Percentiles rank a stretch among this genome's conserved stretches.
Conservation (phyloP, 148 eudicot species). For the Euryodendron excelsum region DNA sequence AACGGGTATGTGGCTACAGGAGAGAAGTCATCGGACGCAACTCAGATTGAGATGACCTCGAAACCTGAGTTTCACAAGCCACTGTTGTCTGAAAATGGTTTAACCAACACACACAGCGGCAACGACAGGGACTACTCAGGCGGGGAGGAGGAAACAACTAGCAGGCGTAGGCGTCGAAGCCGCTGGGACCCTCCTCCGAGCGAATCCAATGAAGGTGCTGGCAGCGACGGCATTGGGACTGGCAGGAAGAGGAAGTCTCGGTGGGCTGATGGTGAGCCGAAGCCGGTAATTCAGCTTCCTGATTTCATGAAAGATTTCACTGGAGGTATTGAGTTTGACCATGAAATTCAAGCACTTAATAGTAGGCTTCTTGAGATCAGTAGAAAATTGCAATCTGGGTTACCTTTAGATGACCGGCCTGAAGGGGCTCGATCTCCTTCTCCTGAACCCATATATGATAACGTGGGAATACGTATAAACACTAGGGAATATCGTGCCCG, state of each 20-base stretch:
- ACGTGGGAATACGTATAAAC: conserved; percentile 76
- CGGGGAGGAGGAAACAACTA: conserved; percentile 81
- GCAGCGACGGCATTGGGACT: conserved; percentile 30
- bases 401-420: conserved; percentile 73
- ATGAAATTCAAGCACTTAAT: conserved; percentile 70
- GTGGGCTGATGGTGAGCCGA: conserved; percentile 82
- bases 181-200: conserved; percentile 81
- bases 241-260: conserved; percentile 64
- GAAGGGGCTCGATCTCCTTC: conserved; percentile 93
- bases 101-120: conserved; percentile 50
- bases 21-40: not conserved
- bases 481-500: conserved; percentile 83
- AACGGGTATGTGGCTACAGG: not conserved
- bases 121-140: conserved; percentile 53
- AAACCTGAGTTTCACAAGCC: conserved; percentile 25
- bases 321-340: conserved; percentile 85
- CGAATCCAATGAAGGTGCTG: conserved; percentile 26
- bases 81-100: conserved; percentile 37
- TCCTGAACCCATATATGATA: conserved; percentile 83
- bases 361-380: conserved; percentile 67
- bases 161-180: conserved; percentile 60
- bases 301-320: conserved; percentile 65
- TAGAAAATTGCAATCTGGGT: conserved; percentile 63
- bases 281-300: conserved; percentile 62
- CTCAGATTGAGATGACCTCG: not conserved